Evolutionary conservation across 1,139 yeast genomes (phyloP).

Genomic region (Debaryomyces sp.): DNA sequence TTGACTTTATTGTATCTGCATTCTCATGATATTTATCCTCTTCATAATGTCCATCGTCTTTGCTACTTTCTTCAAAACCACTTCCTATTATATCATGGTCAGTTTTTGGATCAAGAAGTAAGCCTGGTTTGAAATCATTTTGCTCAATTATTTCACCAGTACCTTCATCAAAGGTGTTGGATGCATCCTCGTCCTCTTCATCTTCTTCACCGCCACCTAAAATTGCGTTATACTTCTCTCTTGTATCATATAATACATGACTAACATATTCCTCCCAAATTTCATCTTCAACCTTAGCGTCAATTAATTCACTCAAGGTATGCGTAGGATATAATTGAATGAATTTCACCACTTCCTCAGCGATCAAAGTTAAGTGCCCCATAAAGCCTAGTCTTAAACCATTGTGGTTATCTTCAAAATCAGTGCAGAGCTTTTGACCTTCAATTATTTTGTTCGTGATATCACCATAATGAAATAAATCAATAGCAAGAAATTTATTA

Average conservation of each 20-base stretch:
- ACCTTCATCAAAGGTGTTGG: slow-evolving; percentile 55
- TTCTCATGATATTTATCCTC: slow-evolving; percentile 38
- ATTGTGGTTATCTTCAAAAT: slow-evolving; percentile 60
- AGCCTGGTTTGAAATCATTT: slow-evolving; percentile 35
- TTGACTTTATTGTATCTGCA: slow-evolving; percentile 18
- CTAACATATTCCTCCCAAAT: slow-evolving; percentile 87
- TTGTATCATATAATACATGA: slow-evolving; percentile 79
- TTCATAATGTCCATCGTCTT: slow-evolving; percentile 24
- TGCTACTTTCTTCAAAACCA: slow-evolving; percentile 24
- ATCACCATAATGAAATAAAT: slow-evolving; percentile 76
- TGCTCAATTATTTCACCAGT: slow-evolving; percentile 49
- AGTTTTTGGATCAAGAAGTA: slow-evolving; percentile 37
- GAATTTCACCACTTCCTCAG: slow-evolving; percentile 96
- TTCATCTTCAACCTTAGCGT: slow-evolving; percentile 58
- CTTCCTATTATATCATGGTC: slow-evolving; percentile 35
- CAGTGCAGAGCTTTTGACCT: slow-evolving; percentile 78
- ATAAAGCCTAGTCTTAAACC: slow-evolving; percentile 88
- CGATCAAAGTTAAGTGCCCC: slow-evolving; percentile 95
- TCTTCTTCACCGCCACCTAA: slow-evolving; percentile 70
- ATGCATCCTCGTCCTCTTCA: slow-evolving; percentile 41
- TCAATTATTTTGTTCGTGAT: slow-evolving; percentile 78
- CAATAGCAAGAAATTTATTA: slow-evolving; percentile 86
- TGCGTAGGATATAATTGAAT: slow-evolving; percentile 72
- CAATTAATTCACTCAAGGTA: slow-evolving; percentile 60
- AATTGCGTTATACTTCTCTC: slow-evolving; percentile 95